Conservation (phyloP, 139 green algal species). For the Closterium sp. region DNA sequence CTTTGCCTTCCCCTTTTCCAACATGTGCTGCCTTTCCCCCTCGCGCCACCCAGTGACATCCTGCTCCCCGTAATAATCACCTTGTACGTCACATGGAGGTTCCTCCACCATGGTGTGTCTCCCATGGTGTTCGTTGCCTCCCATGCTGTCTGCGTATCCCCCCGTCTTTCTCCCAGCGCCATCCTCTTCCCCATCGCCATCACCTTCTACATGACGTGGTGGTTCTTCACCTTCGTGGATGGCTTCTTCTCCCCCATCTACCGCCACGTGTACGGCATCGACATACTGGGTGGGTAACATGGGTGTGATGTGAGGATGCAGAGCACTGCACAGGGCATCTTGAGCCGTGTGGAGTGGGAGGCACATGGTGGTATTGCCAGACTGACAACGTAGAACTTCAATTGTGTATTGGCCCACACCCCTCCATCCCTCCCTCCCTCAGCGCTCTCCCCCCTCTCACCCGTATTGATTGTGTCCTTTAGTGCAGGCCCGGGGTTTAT, state of each 20-base stretch:
- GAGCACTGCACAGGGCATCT: no score
- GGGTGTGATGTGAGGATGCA: no score
- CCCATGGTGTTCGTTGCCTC: no score
- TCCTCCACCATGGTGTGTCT: no score
- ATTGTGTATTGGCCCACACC: no score
- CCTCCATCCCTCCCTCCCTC: no score
- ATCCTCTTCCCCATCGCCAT: conserved; percentile 89
- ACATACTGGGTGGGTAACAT: conserved; percentile 70
- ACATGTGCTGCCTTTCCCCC: not conserved
- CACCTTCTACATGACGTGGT: conserved; percentile 79
- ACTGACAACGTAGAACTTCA: no score
- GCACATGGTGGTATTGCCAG: no score
- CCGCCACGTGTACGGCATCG: conserved; percentile 76
- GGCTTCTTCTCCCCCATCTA: conserved; percentile 89
- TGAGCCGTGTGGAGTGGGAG: no score
- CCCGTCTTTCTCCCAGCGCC: conserved; percentile 52
- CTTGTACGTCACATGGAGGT: not conserved
- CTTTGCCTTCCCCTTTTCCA: not conserved
- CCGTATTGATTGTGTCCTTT: no score
- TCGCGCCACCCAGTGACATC: not conserved
- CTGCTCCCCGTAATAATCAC: not conserved
- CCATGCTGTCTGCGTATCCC: not conserved
- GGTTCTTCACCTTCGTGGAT: conserved; percentile 91
- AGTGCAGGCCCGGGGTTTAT: no score
- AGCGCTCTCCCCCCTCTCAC: no score